Evolutionary conservation across 768 basidiomycete species (phyloP).

Genomic region (Amanita phalloides): DNA sequence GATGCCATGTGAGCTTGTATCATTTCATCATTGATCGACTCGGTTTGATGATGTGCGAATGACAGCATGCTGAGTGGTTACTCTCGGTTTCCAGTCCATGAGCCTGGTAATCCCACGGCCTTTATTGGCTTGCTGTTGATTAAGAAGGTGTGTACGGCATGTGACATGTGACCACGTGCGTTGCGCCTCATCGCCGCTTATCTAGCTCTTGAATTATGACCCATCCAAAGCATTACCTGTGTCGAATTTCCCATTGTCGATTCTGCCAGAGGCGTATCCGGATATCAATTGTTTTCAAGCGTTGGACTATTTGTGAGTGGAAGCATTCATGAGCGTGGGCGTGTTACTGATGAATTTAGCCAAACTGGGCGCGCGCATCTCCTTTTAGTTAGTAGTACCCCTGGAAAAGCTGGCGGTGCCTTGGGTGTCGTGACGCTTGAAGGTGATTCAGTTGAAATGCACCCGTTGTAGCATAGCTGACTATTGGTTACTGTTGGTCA

Average conservation of each 20-base stretch:
- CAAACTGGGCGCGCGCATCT: constrained; percentile 95
- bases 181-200: not conserved
- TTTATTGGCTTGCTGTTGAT: constrained; percentile 79
- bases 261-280: constrained; percentile 83
- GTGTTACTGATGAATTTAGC: constrained; percentile 22
- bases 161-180: not conserved
- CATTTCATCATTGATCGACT: not conserved
- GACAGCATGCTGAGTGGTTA: constrained; percentile 69
- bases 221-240: constrained; percentile 70
- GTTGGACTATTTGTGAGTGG: constrained; percentile 75
- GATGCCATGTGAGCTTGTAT: constrained; percentile 48
- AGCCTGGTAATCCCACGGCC: constrained; percentile 50
- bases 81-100: constrained; percentile 86
- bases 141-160: constrained; percentile 46
- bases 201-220: constrained; percentile 79
- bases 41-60: not conserved
- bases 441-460: constrained; percentile 29
- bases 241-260: constrained; percentile 63
- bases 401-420: constrained; percentile 74
- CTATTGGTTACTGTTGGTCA: constrained; percentile 13
- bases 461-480: not conserved
- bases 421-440: constrained; percentile 88
- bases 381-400: constrained; percentile 73
- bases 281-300: constrained; percentile 93
- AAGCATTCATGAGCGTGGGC: too few species aligned